Evolutionary conservation across 257 asterid genomes (phyloP), one percentile per base, ranked within the genome.

Genomic region (Gentiana straminea): DNA sequence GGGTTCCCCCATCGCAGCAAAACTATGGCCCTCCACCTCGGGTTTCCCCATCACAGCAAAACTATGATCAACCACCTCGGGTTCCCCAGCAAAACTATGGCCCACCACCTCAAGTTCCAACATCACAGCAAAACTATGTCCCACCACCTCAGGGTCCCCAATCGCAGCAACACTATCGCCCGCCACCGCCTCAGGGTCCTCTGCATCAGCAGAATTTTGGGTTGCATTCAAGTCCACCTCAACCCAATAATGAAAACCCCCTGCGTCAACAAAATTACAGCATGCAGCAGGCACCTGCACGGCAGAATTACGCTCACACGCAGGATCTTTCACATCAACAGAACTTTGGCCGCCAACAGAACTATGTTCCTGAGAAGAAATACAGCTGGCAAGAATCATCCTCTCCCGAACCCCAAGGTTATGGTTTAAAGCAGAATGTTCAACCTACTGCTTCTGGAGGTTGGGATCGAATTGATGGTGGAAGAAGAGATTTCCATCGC

Each of bases 301-400:
- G 50, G 54, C 66, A 65, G 49, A 61, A 56, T 50, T 65, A 36
- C 54, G 73, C 64, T 57, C 38, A 44, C 39, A 39, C 51, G n/a
- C 71, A 51, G 62, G 63, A 54, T 50, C 35, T 49, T 35, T 54
- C 6, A 36, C 57, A 64, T 54, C 65, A 52, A 48, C 79, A 59
- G 65, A 62, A 46, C 61, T 51, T 61, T 8, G 66, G 62, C 9
- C 67, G 63, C 11, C 74, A 54, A 43, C 84, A 73, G 55, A 57
- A 55, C 62, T 61, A 60, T 60, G 79, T 74, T 15, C 61, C 64
- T 10, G 81, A 65, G 48, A 79, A 77, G 69, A 64, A 56, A 49
- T 69, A 76, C 67, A 76, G 66, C 50, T 64, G 62, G 10, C 75
- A 70, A 8, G 59, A 49, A 55, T 36, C 72, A 60, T 59, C 59